These are phyloP conservation scores for Hypoxylon intermedium DNA, from an alignment of 495 filamentous ascomycete genomes.

Conservation along the genomic window DNA sequence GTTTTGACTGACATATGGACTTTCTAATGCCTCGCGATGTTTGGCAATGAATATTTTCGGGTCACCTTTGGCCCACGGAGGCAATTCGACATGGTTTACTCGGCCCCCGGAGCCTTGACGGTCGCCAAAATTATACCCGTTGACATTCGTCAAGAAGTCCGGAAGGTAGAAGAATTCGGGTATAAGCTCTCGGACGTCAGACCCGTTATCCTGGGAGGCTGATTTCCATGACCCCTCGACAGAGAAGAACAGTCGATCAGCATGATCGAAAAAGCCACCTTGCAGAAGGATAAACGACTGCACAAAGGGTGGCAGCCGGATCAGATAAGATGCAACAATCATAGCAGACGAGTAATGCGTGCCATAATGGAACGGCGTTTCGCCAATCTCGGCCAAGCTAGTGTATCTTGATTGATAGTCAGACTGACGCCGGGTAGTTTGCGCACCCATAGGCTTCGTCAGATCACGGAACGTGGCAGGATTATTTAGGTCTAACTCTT, in stretches of 20 bases:
- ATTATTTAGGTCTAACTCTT: conserved; percentile 87
- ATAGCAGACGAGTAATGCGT: conserved; percentile 99
- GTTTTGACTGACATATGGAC: conserved; percentile 87
- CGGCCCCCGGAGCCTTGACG: conserved; percentile 78
- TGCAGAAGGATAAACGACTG: conserved; percentile 97
- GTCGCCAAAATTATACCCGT: conserved; percentile 89
- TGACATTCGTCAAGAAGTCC: conserved; percentile 90
- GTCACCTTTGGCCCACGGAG: conserved; percentile 96
- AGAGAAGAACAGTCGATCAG: conserved; percentile 93
- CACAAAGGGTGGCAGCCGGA: conserved; percentile 93
- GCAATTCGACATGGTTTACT: conserved; percentile 84
- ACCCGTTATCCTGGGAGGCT: conserved; percentile 86
- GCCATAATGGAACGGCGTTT: conserved; percentile 92
- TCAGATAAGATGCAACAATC: conserved; percentile 96
- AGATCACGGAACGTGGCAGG: conserved; percentile 87
- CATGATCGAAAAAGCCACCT: conserved; percentile 95
- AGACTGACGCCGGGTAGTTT: conserved; percentile 72
- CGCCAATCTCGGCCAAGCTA: conserved; percentile 90
- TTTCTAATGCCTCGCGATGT: conserved; percentile 91
- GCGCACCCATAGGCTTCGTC: conserved; percentile 96
- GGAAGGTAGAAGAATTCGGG: conserved; percentile 97
- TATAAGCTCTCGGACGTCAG: conserved; percentile 90
- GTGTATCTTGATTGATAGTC: conserved; percentile 85
- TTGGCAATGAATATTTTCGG: conserved; percentile 95
- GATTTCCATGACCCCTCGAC: conserved; percentile 91